A percentile compares a stretch with the other conserved stretches of the same genome.
Conservation (phyloP, 129 eudicot species). For the Flaveria brownii region DNA sequence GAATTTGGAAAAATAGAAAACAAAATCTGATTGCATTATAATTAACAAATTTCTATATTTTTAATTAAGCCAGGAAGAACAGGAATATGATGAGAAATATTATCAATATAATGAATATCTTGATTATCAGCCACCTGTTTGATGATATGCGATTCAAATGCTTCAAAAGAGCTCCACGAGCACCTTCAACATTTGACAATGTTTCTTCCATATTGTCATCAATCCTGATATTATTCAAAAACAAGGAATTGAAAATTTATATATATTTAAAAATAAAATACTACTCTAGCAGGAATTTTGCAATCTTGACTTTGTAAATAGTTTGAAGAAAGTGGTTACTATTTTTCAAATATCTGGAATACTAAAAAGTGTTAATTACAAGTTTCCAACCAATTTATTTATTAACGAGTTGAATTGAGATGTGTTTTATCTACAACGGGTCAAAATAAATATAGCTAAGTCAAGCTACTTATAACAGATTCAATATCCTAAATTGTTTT, state of each 20-base stretch:
- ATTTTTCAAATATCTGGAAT: not conserved
- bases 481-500: not conserved
- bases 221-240: constrained; percentile 48
- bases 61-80: constrained; percentile 53
- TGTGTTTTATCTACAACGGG: not conserved
- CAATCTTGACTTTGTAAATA: not conserved
- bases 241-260: not conserved
- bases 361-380: too few relatives aligned
- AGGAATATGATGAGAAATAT: constrained; percentile 64
- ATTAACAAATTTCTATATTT: constrained; percentile 20
- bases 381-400: not conserved
- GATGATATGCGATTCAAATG: constrained; percentile 72
- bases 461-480: not conserved
- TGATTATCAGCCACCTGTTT: constrained; percentile 79
- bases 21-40: not conserved
- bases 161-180: constrained; percentile 64
- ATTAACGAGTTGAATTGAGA: not conserved
- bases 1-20: not conserved
- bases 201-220: constrained; percentile 93
- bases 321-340: not conserved
- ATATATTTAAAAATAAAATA: not conserved
- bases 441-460: not conserved
- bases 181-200: constrained; percentile 83
- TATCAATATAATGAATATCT: constrained; percentile 53
- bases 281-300: not conserved